These are phyloP conservation scores for Malassezia psittaci DNA, from an alignment of 1,284 basidiomycete genomes.

Conservation along the genomic window DNA sequence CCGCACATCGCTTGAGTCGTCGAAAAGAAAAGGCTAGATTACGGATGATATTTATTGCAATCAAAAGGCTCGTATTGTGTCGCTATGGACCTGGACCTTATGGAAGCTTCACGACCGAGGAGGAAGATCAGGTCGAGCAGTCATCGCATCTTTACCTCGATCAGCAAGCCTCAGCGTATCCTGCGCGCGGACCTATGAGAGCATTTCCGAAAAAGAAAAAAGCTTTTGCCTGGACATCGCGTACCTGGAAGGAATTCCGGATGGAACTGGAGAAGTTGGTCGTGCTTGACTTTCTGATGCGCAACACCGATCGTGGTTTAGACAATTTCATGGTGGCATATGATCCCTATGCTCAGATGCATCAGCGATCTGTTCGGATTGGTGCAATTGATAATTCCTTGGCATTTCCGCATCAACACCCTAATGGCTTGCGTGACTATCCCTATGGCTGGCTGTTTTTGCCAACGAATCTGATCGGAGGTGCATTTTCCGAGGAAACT, in stretches of 20 bases:
- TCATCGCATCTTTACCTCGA: conserved; percentile 57
- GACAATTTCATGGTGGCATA: conserved; percentile 50
- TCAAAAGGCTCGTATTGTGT: conserved; percentile 40
- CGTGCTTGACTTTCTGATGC: conserved; percentile 69
- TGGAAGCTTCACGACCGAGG: conserved; percentile 49
- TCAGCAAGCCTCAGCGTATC: neutral
- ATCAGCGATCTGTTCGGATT: conserved; percentile 53
- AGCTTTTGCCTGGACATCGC: conserved; percentile 65
- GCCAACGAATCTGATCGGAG: conserved; percentile 65
- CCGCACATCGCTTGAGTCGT: conserved; percentile 35
- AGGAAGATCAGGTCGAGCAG: conserved; percentile 17
- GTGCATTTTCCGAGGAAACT: conserved; percentile 64
- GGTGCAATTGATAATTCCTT: conserved; percentile 81
- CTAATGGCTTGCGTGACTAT: conserved; percentile 76
- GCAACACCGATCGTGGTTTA: conserved; percentile 58
- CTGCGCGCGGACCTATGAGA: conserved; percentile 56
- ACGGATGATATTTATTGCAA: conserved; percentile 31
- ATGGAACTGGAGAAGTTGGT: conserved; percentile 70
- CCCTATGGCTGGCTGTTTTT: conserved; percentile 79
- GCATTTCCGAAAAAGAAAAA: conserved; percentile 58
- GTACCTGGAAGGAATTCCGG: conserved; percentile 65
- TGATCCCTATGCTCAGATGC: conserved; percentile 1
- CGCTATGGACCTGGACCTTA: conserved; percentile 65
- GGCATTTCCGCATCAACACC: conserved; percentile 64
- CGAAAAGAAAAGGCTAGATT: conserved; percentile 30